Conservation (phyloP, 495 filamentous ascomycete genomes). For the Aspergillus campestris region DNA sequence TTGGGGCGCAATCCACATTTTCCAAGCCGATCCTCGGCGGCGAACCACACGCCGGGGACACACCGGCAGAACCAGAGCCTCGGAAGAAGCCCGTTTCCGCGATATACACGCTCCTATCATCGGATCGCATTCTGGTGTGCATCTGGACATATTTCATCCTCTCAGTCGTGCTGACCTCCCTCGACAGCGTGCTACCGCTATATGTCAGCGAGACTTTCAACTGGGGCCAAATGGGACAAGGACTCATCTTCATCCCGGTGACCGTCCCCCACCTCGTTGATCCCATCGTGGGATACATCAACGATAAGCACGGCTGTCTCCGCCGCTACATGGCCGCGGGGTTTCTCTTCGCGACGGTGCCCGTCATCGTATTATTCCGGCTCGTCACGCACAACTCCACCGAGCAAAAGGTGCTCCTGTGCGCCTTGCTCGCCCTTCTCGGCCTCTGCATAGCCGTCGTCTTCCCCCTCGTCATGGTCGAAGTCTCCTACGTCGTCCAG, state of each 20-base stretch:
- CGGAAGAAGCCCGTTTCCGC: slow-evolving; percentile 1
- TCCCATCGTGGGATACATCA: slow-evolving; percentile 54
- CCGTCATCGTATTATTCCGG: slow-evolving; percentile 56
- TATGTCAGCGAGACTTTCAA: slow-evolving; percentile 55
- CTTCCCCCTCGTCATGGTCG: slow-evolving; percentile 60
- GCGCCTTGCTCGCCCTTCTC: slow-evolving; percentile 55
- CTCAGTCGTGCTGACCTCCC: slow-evolving; percentile 33
- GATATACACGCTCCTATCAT: slow-evolving; percentile 40
- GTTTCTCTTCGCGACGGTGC: slow-evolving; percentile 54
- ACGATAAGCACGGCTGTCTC: slow-evolving; percentile 51
- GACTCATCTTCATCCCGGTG: slow-evolving; percentile 63
- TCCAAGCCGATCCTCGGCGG: no score
- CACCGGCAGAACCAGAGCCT: not conserved
- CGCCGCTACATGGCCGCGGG: slow-evolving; percentile 51
- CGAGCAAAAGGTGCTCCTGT: slow-evolving; percentile 58
- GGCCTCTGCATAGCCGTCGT: slow-evolving; percentile 50
- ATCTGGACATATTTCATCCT: slow-evolving; percentile 49
- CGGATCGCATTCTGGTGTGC: slow-evolving; percentile 46
- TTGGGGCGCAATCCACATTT: no score
- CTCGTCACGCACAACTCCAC: slow-evolving; percentile 55
- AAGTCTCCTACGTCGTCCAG: slow-evolving; percentile 54
- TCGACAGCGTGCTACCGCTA: slow-evolving; percentile 58
- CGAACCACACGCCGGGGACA: no score
- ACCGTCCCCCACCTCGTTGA: slow-evolving; percentile 57
- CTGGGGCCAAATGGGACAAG: slow-evolving; percentile 65